phyloP scores from a whole-genome alignment of 805 yeast species.

The Starmera pachycereana region DNA sequence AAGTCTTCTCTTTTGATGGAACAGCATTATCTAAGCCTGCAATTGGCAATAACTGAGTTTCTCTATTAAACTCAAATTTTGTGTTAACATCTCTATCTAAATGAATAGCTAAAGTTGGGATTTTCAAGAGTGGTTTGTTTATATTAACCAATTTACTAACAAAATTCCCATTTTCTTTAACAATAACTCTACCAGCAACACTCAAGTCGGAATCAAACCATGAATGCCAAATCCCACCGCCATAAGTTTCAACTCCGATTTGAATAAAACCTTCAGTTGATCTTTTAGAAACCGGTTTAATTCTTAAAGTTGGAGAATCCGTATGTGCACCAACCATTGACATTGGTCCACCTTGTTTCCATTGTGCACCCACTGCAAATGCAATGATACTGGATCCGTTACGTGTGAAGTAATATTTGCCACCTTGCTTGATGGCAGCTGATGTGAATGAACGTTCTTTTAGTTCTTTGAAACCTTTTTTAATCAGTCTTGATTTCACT shows the following conservation, averaged over 20 bases:
- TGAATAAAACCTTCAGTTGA: conserved; percentile 69
- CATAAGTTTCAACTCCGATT: conserved; percentile 89
- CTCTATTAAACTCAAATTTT: conserved; percentile 84
- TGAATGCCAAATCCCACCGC: conserved; percentile 94
- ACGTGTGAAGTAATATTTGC: conserved; percentile 79
- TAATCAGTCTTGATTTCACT: conserved; percentile 41
- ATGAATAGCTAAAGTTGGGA: conserved; percentile 93
- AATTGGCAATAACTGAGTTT: conserved; percentile 77
- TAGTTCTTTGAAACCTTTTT: conserved; percentile 65
- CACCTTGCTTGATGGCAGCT: conserved; percentile 37
- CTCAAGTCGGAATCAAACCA: conserved; percentile 95
- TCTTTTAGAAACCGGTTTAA: conserved; percentile 78
- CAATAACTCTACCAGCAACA: conserved; percentile 85
- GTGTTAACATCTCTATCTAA: conserved; percentile 64
- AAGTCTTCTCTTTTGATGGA: conserved; percentile 10
- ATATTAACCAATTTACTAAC: conserved; percentile 68
- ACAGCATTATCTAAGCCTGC: conserved; percentile 49
- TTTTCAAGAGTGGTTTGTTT: conserved; percentile 75
- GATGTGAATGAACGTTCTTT: conserved; percentile 68
- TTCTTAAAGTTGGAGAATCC: conserved; percentile 82
- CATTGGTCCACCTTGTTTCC: conserved; percentile 70
- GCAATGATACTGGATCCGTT: conserved; percentile 86
- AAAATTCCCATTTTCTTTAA: conserved; percentile 36
- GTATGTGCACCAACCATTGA: conserved; percentile 95
- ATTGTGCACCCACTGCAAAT: conserved; percentile 66